Conservation (phyloP, 1,284 basidiomycete species). For the Papiliotrema nemorosa region DNA sequence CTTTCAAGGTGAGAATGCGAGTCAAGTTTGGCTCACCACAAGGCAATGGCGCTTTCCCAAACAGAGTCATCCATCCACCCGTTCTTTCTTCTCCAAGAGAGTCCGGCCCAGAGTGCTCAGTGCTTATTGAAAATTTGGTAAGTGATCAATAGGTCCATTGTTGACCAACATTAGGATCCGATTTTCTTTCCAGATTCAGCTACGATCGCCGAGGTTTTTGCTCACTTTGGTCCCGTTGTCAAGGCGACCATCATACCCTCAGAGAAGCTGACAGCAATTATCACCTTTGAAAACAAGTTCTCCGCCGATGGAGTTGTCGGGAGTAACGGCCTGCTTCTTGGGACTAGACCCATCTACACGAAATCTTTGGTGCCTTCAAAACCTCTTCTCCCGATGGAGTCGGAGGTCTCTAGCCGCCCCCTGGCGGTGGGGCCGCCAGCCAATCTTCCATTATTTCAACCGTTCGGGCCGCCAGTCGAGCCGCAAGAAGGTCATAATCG, state of each 20-base stretch:
- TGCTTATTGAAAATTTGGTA: constrained; percentile 42
- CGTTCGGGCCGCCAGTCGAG: no score
- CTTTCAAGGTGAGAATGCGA: constrained; percentile 19
- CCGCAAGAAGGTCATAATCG: no score
- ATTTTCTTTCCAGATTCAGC: constrained; percentile 30
- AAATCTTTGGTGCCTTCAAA: background rate
- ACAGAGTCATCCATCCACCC: constrained; percentile 45
- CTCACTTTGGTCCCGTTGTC: constrained; percentile 32
- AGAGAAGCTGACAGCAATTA: constrained; percentile 19
- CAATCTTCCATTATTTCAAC: no score
- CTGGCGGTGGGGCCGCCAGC: no score
- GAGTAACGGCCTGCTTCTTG: constrained; percentile 31
- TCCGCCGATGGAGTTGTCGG: constrained; percentile 30
- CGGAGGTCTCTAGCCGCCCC: no score
- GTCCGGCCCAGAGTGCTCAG: constrained; percentile 20
- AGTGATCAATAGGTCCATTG: background rate
- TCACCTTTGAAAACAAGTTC: constrained; percentile 33
- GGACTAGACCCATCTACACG: constrained; percentile 22
- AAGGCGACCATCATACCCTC: constrained; percentile 27
- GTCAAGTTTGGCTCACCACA: background rate
- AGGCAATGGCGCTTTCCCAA: constrained; percentile 25
- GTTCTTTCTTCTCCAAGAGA: constrained; percentile 21
- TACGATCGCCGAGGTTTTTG: constrained; percentile 32
- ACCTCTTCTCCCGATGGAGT: no score
- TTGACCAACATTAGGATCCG: constrained; percentile 28